Conservation (phyloP, 805 yeast species). For the Debaryomyces maramus region DNA sequence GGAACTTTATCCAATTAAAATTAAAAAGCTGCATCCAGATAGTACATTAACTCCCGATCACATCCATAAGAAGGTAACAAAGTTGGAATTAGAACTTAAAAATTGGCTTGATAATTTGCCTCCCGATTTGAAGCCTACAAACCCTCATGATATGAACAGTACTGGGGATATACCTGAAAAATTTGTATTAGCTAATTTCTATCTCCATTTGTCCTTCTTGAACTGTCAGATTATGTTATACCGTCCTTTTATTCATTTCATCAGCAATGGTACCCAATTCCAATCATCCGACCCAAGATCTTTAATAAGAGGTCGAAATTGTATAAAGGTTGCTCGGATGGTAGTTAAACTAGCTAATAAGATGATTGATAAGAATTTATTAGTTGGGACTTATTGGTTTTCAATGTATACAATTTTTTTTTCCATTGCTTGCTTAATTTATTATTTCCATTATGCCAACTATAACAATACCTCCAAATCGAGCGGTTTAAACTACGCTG, state of each 20-base stretch:
- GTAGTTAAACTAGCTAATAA: slow-evolving; percentile 80
- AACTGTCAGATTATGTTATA: slow-evolving; percentile 80
- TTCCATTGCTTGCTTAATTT: slow-evolving; percentile 82
- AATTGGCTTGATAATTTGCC: slow-evolving; percentile 75
- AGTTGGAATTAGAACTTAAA: slow-evolving; percentile 66
- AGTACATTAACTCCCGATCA: slow-evolving; percentile 27
- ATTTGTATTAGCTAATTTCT: slow-evolving; percentile 71
- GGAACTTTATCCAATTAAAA: slow-evolving; percentile 72
- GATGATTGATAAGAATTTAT: slow-evolving; percentile 67
- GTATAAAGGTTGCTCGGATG: slow-evolving; percentile 79
- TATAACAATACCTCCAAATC: slow-evolving; percentile 24
- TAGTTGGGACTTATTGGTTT: slow-evolving; percentile 90
- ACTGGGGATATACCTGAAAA: slow-evolving; percentile 43
- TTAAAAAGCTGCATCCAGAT: slow-evolving; percentile 19
- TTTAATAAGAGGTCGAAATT: slow-evolving; percentile 72
- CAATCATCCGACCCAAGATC: slow-evolving; percentile 54
- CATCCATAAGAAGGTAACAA: slow-evolving; percentile 49
- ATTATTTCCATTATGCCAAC: slow-evolving; percentile 63
- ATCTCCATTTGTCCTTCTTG: slow-evolving; percentile 67
- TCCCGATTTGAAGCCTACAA: slow-evolving; percentile 67
- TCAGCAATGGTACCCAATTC: slow-evolving; percentile 52
- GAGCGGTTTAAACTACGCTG: slow-evolving; percentile 42
- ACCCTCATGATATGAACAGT: slow-evolving; percentile 42
- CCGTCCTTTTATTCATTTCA: slow-evolving; percentile 85
- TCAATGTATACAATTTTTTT: slow-evolving; percentile 86